Evolutionary conservation across 441 rosid genomes (phyloP).

Genomic region (Adansonia gregorii): DNA sequence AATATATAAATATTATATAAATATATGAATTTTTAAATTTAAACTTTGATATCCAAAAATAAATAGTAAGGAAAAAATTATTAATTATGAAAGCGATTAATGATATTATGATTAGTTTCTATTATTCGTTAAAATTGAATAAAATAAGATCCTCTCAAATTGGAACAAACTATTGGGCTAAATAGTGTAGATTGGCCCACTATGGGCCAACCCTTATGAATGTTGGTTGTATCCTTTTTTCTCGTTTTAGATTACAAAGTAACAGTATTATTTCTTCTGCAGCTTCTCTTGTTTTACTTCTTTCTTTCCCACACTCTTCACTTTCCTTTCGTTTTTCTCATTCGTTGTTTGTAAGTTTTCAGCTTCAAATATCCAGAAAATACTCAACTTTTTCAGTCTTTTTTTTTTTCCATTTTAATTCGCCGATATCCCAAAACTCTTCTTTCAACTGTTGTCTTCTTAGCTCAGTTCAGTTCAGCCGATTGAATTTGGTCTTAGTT

Average conservation of each 20-base stretch:
- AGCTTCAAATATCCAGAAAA: background rate
- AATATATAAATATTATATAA: too few species aligned
- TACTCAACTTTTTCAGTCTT: background rate
- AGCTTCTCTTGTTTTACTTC: background rate
- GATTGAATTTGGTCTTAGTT: constrained; percentile 7
- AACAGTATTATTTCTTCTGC: constrained; percentile 20
- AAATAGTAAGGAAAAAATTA: background rate
- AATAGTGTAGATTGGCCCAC: too few species aligned
- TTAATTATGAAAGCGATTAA: background rate
- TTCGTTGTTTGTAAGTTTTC: background rate
- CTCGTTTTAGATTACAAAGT: constrained; percentile 15
- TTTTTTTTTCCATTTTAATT: background rate
- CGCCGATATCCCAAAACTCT: background rate
- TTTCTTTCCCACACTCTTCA: constrained; percentile 16
- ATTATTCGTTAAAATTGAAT: too few species aligned
- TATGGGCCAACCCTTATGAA: background rate
- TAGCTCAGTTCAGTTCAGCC: background rate
- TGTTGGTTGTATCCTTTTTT: too few species aligned
- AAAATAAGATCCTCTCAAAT: too few species aligned
- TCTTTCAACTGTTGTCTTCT: background rate
- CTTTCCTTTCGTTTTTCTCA: background rate
- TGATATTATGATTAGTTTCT: background rate
- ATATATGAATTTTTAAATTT: too few species aligned
- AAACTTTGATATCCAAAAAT: too few species aligned
- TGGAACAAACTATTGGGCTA: too few species aligned